Evolutionary conservation across 345 rosid species (phyloP).

Genomic region (Barbarea vulgaris): DNA sequence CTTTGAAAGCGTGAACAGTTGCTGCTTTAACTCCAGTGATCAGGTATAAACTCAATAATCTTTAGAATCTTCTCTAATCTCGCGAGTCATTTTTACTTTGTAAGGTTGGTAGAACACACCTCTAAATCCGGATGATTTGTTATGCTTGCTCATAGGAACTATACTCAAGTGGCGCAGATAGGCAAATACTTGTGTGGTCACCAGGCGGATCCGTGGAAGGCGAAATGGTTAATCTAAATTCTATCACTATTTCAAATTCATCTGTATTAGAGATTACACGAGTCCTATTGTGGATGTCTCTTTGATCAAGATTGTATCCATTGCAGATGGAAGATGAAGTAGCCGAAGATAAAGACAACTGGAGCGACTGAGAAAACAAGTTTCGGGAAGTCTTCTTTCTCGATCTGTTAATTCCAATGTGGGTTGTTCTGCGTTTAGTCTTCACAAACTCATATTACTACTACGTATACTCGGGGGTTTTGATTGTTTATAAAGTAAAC

Average conservation of each 20-base stretch:
- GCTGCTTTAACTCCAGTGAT: conserved; percentile 77
- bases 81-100: not conserved
- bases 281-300: conserved; percentile 3
- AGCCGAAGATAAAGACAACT: conserved; percentile 62
- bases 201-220: conserved; percentile 48
- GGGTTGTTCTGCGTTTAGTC: not conserved
- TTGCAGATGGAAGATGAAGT: conserved; percentile 50
- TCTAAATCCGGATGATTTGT: conserved; percentile 15
- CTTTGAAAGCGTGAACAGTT: conserved; percentile 77
- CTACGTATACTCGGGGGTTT: not conserved
- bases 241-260: not conserved
- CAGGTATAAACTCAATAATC: conserved; percentile 57
- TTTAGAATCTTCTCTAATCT: not conserved
- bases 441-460: conserved; percentile 3
- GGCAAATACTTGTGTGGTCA: conserved; percentile 93
- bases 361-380: conserved; percentile 56
- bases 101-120: not conserved
- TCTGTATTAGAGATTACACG: not conserved
- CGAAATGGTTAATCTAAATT: conserved; percentile 40
- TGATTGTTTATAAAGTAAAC: not conserved
- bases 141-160: conserved; percentile 57
- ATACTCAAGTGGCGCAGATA: conserved; percentile 79
- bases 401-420: not conserved
- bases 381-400: not conserved
- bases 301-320: conserved; percentile 8